These are phyloP conservation scores for Entophlyctis luteolus DNA, from an alignment of 192 early-diverging fungal species.

Conservation along the genomic window DNA sequence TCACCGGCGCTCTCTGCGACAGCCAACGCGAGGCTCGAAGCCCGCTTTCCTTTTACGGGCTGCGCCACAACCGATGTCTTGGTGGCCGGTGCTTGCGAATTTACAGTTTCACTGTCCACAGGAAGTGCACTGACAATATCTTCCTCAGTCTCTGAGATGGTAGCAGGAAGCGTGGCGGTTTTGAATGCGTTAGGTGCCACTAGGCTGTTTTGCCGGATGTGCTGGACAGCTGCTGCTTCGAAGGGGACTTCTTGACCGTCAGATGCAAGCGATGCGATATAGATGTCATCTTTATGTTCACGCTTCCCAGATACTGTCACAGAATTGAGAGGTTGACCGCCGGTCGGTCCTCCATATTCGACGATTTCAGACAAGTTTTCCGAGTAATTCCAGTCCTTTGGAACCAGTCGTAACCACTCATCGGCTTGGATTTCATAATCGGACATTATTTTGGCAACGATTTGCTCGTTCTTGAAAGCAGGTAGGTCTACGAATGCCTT, in stretches of 20 bases:
- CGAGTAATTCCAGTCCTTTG: neutral
- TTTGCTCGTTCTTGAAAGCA: slow-evolving; percentile 6
- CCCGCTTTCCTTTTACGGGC: neutral
- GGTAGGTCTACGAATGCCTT: slow-evolving; percentile 1
- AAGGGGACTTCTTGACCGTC: too few relatives aligned
- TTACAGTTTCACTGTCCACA: neutral
- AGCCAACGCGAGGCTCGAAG: neutral
- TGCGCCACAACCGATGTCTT: neutral
- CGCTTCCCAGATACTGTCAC: too few relatives aligned
- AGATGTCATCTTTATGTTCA: too few relatives aligned
- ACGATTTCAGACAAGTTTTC: too few relatives aligned
- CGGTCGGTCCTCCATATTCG: too few relatives aligned
- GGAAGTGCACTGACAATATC: neutral
- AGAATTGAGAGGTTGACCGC: too few relatives aligned
- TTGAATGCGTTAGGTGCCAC: slow-evolving; percentile 9
- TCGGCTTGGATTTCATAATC: slow-evolving; percentile 9
- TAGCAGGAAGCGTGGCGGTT: neutral
- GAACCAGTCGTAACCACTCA: neutral
- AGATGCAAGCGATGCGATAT: too few relatives aligned
- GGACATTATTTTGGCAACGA: slow-evolving; percentile 9
- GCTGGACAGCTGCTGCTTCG: too few relatives aligned
- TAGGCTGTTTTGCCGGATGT: neutral
- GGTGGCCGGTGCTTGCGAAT: neutral
- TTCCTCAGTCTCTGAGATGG: neutral
- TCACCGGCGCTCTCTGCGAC: neutral